Conservation (phyloP, 2,329 filamentous ascomycete genomes). For the Grosmannia clavigera region DNA sequence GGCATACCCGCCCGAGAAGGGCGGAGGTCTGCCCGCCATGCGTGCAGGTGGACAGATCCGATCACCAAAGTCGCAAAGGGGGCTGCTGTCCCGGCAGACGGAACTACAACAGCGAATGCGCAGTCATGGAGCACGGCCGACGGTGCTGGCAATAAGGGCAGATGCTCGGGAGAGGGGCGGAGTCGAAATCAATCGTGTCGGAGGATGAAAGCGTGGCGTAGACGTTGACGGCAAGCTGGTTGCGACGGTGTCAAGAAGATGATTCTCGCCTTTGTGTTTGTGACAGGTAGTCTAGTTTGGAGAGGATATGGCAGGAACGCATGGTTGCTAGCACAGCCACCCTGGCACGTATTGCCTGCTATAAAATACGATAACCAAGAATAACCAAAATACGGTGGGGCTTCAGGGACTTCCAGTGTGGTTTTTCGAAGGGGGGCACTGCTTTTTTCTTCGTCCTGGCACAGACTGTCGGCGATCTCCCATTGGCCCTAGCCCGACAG, state of each 20-base stretch:
- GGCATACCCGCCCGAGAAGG: conserved; percentile 21
- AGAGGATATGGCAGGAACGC: background rate
- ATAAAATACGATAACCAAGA: background rate
- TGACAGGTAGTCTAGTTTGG: conserved; percentile 1
- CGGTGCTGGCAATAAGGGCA: background rate
- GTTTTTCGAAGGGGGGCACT: background rate
- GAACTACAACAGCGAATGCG: conserved; percentile 11
- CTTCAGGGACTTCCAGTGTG: background rate
- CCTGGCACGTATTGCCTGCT: conserved; percentile 1
- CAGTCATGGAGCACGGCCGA: conserved; percentile 7
- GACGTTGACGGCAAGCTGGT: background rate
- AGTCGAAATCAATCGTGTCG: background rate
- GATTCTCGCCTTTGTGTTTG: background rate
- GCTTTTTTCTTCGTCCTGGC: background rate
- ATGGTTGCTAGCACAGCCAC: conserved; percentile 10
- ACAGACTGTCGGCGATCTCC: background rate
- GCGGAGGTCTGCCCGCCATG: conserved; percentile 50
- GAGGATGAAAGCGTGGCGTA: background rate
- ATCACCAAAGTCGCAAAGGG: conserved; percentile 14
- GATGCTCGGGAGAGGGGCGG: background rate
- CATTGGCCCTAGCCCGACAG: no score
- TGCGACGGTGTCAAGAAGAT: background rate
- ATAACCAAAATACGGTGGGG: background rate
- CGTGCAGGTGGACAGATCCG: conserved; percentile 25
- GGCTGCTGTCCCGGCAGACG: conserved; percentile 19